Evolutionary conservation across 371 early-diverging fungal species (phyloP).

Genomic region (Nematocida minor): DNA sequence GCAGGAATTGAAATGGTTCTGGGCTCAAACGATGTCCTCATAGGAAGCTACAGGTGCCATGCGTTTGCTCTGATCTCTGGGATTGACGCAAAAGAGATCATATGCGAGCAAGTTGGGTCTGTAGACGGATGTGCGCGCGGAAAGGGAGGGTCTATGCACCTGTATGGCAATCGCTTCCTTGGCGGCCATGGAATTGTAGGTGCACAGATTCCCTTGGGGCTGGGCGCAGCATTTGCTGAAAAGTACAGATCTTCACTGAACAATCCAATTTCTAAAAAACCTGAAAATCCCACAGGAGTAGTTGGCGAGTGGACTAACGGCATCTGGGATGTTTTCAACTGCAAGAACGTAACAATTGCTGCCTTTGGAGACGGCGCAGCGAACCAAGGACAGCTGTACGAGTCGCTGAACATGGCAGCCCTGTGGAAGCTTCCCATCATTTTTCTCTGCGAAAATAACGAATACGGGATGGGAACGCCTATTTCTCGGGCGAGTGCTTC

Average conservation of each 20-base stretch:
- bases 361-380: slow-evolving; percentile 97
- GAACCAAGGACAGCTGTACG: slow-evolving; percentile 97
- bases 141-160: slow-evolving; percentile 99
- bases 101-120: slow-evolving; percentile 78
- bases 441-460: slow-evolving; percentile 96
- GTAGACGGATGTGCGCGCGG: slow-evolving; percentile 81
- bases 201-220: slow-evolving; percentile 92
- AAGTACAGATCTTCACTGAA: slow-evolving; percentile 69
- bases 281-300: neutral
- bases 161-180: slow-evolving; percentile 87
- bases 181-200: slow-evolving; percentile 99
- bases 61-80: slow-evolving; percentile 87
- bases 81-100: slow-evolving; percentile 68
- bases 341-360: slow-evolving; percentile 69
- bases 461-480: slow-evolving; percentile 95
- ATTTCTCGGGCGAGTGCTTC: slow-evolving; percentile 79
- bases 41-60: slow-evolving; percentile 97
- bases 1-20: slow-evolving; percentile 84
- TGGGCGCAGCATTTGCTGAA: slow-evolving; percentile 87
- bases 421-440: slow-evolving; percentile 89
- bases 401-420: slow-evolving; percentile 96
- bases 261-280: neutral
- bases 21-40: slow-evolving; percentile 77
- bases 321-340: slow-evolving; percentile 10
- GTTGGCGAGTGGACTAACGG: slow-evolving; percentile 45